Evolutionary conservation across 257 asterid genomes (phyloP), one percentile per base, ranked within the genome.

Genomic region (Phtheirospermum japonicum): DNA sequence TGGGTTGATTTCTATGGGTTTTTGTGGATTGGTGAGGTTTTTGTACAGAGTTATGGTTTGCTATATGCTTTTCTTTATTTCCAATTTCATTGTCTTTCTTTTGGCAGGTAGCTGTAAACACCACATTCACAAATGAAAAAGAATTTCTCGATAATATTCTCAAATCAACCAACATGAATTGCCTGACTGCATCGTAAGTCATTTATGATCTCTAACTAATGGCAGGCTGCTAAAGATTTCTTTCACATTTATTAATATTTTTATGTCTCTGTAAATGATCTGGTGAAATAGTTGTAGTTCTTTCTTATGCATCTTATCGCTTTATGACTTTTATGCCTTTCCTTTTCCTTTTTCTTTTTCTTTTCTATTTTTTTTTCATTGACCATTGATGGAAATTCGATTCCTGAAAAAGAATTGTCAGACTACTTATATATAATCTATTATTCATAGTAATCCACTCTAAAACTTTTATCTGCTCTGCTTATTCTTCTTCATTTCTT

Each of bases 81-180:
- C 31, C 50, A 30, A 17, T 23, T 58, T 16, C 14, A 16, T 55
- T 23, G 36, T 28, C 57, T 12, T 65, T 53, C 19, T 13, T 43
- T 68, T 71, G 73, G 61, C 88, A 93, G 99, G 99, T 93, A 75
- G 99, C 99, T 58, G 92, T 93, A 19, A 93, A 93, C 76, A 93
- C 99, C 18, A 78, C 85, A 39, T 87, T 93, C 63, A 81, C 90
- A 65, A 84, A 65, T 61, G 99, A 89, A 75, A 93, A 89, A 77
- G 97, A 87, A 70, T 93, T 93, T 54, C 97, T 93, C 7, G 95
- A 87, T 53, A 97, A 93, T 72, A 90, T 93, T 34, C 84, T 93
- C 68, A 87, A 76, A 68, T 89, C 99, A n/a, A 93, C 99, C 77
- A 93, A 93, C 79, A 87, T 93, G 99, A 89, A 80, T 71, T 93